Evolutionary conservation across 441 rosid species (phyloP), one percentile per base, ranked within the genome.

Genomic region (Euphorbia celastroides): DNA sequence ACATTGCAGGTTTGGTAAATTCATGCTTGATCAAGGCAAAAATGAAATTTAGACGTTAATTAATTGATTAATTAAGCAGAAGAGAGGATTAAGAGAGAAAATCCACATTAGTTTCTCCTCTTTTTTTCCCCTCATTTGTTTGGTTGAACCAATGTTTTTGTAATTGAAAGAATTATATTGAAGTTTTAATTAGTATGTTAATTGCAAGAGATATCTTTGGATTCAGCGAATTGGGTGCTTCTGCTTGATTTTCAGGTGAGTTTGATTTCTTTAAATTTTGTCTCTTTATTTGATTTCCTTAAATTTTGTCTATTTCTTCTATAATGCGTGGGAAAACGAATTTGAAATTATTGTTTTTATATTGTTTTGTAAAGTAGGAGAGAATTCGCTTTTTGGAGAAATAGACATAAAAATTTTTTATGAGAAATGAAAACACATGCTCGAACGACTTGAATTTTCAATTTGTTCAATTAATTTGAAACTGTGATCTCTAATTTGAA

Each of bases 1-100:
- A 64, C 5, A 51, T 66, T 64, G 7, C 8, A 60, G 69, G 30
- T 42, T 17, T n/a, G n/a, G n/a, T n/a, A n/a, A 34, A 22, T 20
- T 46, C 20, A 32, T 62, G 38, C 58, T 23, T 42, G 65, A 64
- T 68, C 38, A 65, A 20, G 16, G 59, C 19, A 11, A 51, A 28
- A 16, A 31, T 2, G 11, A 20, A 0, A 5, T n/a, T 1, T 27
- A 10, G 34, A 27, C 12, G 20, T 44, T 27, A 34, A 34, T 34
- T 34, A 34, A 34, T 34, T 27, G 66, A 26, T 25, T 62, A 50
- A 27, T 7, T 17, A 59, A 19, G 25, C 5, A 27, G 20, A 34
- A 25, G 10, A 19, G 17, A n/a, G 23, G 13, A 19, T 9, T n/a
- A 19, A n/a, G 57, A 30, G 59, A 34, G 41, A 50, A 57, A 57